Evolutionary conservation across 2,329 filamentous ascomycete species (phyloP), one percentile per base, ranked within the genome.

Genomic region (Diaporthe destruens): DNA sequence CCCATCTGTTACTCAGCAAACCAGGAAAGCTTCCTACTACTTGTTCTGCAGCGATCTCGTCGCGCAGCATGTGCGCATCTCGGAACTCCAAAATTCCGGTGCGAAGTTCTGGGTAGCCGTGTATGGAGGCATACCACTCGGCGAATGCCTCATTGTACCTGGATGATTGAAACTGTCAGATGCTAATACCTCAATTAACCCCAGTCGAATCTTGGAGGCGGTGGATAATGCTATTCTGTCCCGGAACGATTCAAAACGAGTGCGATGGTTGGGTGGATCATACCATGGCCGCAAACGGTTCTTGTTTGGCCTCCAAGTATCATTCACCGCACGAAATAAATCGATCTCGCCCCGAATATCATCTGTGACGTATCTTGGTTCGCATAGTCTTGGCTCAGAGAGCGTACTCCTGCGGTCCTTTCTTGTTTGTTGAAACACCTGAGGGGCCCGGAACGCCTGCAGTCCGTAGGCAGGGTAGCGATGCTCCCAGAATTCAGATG

Each of bases 21-120:
- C 4, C 14, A 29, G 29, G 2, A 9, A 39, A 36, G 1, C 9
- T 2, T 5, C 32, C 25, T 5, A 65, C 0, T 1, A 5, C 2
- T 5, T 1, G 1, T 29, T 36, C n/a, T 29, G 61, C 61, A 2
- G 47, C 8, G n/a, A 16, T 12, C 14, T 66, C 61, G 47, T 66
- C 61, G n/a, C 61, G 61, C n/a, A 53, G 47, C 6, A 53, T 25
- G 61, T 66, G n/a, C n/a, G 61, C 47, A 29, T 9, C 29, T 20
- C 34, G 44, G 47, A 66, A 66, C 47, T 66, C 11, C n/a, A 36
- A 18, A 39, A 66, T 49, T 8, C n/a, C 47, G 47, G 6, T 53
- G 6, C 61, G 61, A 16, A 53, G 1, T 0, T 12, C 20, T 4
- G 2, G 0, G 8, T 25, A 16, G 8, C 14, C 12, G 32, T 66